These are phyloP conservation scores for Zasmidium cellare DNA, from an alignment of 2,329 filamentous ascomycete genomes.

Conservation along the genomic window DNA sequence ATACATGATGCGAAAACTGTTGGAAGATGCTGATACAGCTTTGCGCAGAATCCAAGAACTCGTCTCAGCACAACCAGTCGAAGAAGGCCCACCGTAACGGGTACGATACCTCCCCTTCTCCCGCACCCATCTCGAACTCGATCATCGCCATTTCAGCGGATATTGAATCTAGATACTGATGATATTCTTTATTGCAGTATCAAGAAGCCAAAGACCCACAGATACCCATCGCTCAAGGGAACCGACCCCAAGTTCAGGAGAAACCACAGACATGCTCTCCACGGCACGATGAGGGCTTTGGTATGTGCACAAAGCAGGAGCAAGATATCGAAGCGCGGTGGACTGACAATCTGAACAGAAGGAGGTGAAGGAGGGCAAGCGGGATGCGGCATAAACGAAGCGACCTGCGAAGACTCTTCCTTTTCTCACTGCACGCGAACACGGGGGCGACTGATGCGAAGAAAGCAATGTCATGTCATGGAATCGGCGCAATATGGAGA, in stretches of 20 bases:
- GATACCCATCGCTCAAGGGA: slow-evolving; percentile 98
- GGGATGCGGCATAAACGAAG: slow-evolving; percentile 71
- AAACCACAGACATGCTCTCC: slow-evolving; percentile 99
- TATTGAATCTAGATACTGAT: slow-evolving; percentile 11
- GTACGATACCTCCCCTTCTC: slow-evolving; percentile 57
- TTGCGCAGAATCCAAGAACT: slow-evolving; percentile 94
- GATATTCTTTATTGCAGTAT: slow-evolving; percentile 62
- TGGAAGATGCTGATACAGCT: slow-evolving; percentile 17
- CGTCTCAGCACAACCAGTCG: slow-evolving; percentile 97
- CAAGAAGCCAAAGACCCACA: slow-evolving; percentile 99
- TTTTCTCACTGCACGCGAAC: neutral
- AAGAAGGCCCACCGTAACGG: slow-evolving; percentile 99
- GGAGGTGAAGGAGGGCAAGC: slow-evolving; percentile 96
- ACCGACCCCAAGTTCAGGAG: slow-evolving; percentile 99
- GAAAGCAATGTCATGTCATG: slow-evolving; percentile 6
- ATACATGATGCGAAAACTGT: neutral
- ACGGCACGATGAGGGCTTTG: slow-evolving; percentile 97
- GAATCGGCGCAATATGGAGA: slow-evolving; percentile 12
- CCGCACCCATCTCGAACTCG: neutral
- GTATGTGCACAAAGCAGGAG: slow-evolving; percentile 57
- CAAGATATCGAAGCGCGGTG: neutral
- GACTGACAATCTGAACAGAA: slow-evolving; percentile 63
- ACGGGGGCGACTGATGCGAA: slow-evolving; percentile 9
- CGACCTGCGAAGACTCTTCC: slow-evolving; percentile 1
- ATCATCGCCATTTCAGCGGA: slow-evolving; percentile 1